These are phyloP conservation scores for Dendrothele bispora DNA, from an alignment of 768 basidiomycete species.

Conservation along the genomic window DNA sequence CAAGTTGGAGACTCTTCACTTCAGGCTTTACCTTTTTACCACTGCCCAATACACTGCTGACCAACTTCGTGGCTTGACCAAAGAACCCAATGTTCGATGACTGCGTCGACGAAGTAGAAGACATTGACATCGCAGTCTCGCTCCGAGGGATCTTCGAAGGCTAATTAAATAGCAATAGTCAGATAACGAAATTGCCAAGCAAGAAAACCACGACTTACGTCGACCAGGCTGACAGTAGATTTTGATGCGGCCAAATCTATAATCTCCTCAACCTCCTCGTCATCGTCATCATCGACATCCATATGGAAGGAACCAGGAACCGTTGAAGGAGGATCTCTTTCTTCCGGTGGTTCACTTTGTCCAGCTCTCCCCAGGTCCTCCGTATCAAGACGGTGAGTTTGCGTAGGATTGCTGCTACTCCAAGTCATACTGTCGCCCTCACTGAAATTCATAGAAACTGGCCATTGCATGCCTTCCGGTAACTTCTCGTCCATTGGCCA, in stretches of 20 bases:
- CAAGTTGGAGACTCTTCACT: slow-evolving; percentile 80
- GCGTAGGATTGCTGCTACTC: slow-evolving; percentile 62
- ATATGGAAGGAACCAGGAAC: slow-evolving; percentile 35
- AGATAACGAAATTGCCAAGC: slow-evolving; percentile 4
- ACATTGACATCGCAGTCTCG: slow-evolving; percentile 57
- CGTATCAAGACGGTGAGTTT: slow-evolving; percentile 50
- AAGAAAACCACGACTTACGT: slow-evolving; percentile 35
- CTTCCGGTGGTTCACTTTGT: slow-evolving; percentile 12
- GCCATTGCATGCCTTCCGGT: slow-evolving; percentile 57
- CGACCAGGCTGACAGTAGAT: slow-evolving; percentile 36
- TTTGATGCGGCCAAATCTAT: slow-evolving; percentile 37
- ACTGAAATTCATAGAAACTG: slow-evolving; percentile 46
- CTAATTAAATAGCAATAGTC: slow-evolving; percentile 12
- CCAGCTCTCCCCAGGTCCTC: slow-evolving; percentile 10
- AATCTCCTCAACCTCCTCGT: slow-evolving; percentile 41
- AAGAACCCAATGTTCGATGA: slow-evolving; percentile 66
- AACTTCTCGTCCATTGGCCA: slow-evolving; percentile 75
- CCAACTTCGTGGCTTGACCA: slow-evolving; percentile 66
- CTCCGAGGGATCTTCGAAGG: slow-evolving; percentile 35
- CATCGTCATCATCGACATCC: slow-evolving; percentile 35
- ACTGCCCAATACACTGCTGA: slow-evolving; percentile 65
- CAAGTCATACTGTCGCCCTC: slow-evolving; percentile 76
- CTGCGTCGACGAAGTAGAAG: slow-evolving; percentile 47
- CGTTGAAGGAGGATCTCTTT: slow-evolving; percentile 6
- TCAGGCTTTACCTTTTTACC: slow-evolving; percentile 74